Conservation (phyloP, 345 rosid genomes). For the Geranium rotundifolium region DNA sequence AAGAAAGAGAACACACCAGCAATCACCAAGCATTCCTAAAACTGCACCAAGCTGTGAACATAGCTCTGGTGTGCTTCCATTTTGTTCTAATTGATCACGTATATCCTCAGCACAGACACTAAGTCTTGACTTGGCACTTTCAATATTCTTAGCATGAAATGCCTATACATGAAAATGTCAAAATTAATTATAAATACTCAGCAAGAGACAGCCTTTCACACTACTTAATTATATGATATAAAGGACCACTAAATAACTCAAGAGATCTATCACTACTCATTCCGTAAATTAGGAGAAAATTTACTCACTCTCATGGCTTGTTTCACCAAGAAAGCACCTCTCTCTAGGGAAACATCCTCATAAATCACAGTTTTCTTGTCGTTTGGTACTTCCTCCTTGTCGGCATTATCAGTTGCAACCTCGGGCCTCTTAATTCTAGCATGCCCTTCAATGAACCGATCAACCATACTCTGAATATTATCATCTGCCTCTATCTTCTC, state of each 20-base stretch:
- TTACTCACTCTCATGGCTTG: constrained; percentile 92
- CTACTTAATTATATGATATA: neutral
- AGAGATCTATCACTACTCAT: no score
- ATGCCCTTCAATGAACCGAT: constrained; percentile 88
- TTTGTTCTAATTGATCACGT: constrained; percentile 51
- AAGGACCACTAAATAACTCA: neutral
- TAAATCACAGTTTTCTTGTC: constrained; percentile 55
- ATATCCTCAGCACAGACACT: constrained; percentile 74
- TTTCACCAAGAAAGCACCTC: constrained; percentile 94
- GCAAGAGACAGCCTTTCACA: neutral
- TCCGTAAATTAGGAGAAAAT: no score
- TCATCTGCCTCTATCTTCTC: constrained; percentile 64
- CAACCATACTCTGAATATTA: constrained; percentile 67
- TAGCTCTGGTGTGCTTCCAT: constrained; percentile 68
- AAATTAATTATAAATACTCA: constrained; percentile 7
- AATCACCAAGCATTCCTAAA: constrained; percentile 96
- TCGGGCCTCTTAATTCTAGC: constrained; percentile 83
- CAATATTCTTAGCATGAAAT: constrained; percentile 67
- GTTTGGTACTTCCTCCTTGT: constrained; percentile 29
- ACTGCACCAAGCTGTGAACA: constrained; percentile 99
- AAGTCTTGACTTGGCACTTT: constrained; percentile 91
- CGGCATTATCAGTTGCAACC: constrained; percentile 18
- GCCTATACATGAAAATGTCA: constrained; percentile 37
- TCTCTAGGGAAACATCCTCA: constrained; percentile 88
- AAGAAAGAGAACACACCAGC: constrained; percentile 50